Evolutionary conservation across 495 filamentous ascomycete species (phyloP), one percentile per base, ranked within the genome.

Genomic region (Aspergillus nanangensis): DNA sequence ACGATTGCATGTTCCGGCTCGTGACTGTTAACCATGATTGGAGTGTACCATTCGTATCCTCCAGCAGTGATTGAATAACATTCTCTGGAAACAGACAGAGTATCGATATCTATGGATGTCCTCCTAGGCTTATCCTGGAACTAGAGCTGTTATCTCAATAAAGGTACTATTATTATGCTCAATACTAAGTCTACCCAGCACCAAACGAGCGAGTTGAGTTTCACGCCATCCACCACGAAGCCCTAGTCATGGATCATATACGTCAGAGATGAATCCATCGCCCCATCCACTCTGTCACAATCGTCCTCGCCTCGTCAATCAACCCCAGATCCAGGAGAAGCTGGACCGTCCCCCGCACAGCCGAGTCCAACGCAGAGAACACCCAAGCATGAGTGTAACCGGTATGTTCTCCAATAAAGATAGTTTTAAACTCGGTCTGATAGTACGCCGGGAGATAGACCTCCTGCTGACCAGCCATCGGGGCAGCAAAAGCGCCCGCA

Each of bases 361-460:
- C 83, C 15, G 77, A 81, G 57, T 87, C 83, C 21, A 87, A 59
- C 5, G 83, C 83, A 3, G 76, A 77, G 19, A 81, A 79, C 37
- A 87, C 85, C 83, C 83, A 87, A 4, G 82, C 82, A 55, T 86
- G 83, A n/a, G 83, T 86, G 60, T 83, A 86, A 37, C 75, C 78
- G 1, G 83, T 87, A 57, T 86, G 83, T 62, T 87, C 83, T 13
- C 83, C 83, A 4, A 86, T 68, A 41, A 86, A 86, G 29, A 87
- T 77, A 29, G 81, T 79, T 54, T 77, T 76, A 33, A 76, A 72
- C 56, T 86, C 80, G 0, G 83, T 86, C 59, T 84, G 72, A 47
- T 82, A 87, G 46, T 81, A 87, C 41, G 82, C 79, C 0, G 84
- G 84, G 13, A 87, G 62, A 57, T 83, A 86, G 40, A 87, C 46